Base-by-base conservation (phyloP, 768 basidiomycete species). In the Infundibulicybe gibba region DNA sequence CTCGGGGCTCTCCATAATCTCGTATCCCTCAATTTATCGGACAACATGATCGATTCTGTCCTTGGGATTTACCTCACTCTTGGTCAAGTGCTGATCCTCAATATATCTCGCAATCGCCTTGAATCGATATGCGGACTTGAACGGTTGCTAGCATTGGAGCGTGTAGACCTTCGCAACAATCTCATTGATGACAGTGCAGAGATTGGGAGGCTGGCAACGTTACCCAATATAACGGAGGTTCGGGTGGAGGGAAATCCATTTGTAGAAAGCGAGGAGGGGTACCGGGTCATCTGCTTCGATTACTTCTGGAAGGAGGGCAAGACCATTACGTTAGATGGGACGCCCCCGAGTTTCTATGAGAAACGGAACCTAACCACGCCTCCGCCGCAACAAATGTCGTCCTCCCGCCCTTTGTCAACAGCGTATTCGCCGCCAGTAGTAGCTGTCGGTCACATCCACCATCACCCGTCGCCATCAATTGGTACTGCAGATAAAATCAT, bases 31-130 rank as follows among this genome's bases (percentile, higher is more conserved):
- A 94, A 97, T 66, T 80, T 99, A n/a, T 77, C 90, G 13, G 88
- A 94, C 65, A 99, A 99, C 69, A 91, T 99, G 81, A 93, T 99
- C 54, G 93, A 95, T 62, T 94, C 94, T 14, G 86, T 98, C 14
- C 79, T 94, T 3, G 88, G 90, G 21, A 90, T 97, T 48, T 89
- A 93, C 59, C 78, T 79, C 32, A 80, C 83, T 44, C 76, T 97
- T 32, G 90, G 90, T 1, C 82, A 85, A 51, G 74, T 97, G 19
- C 71, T 85, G 14, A 72, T 76, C 5, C 72, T 98, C 56, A 93
- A 95, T 64, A 75, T 98, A 14, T 78, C 89, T 1, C 72, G 76
- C 45, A 98, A 98, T 59, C 82, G 95, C 4, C 80, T 97, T 43
- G 92, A 95, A 58, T 93, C 91, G n/a, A 80, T 98, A 45, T 94